Evolutionary conservation across 345 rosid genomes (phyloP).

Genomic region (Syzygium jambos): DNA sequence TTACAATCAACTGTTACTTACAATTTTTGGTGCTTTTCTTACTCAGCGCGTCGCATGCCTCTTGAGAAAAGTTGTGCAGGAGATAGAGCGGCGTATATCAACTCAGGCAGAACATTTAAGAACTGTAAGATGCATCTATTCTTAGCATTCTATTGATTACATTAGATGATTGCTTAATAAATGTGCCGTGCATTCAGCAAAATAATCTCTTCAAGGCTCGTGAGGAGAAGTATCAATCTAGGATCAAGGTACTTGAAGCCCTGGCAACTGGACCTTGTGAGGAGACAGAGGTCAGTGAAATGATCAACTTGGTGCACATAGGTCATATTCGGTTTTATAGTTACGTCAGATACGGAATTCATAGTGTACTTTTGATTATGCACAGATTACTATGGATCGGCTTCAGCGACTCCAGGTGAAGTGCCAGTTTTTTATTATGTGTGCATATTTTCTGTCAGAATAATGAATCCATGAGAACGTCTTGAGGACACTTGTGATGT

Average conservation of each 20-base stretch:
- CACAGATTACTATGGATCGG: constrained; percentile 40
- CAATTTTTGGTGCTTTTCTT: constrained; percentile 5
- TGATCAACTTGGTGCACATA: neutral
- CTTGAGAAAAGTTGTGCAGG: constrained; percentile 81
- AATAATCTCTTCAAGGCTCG: constrained; percentile 78
- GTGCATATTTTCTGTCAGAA: neutral
- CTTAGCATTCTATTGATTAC: neutral
- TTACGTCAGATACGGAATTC: neutral
- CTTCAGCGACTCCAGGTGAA: constrained; percentile 50
- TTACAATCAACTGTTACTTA: neutral
- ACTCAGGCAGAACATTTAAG: constrained; percentile 93
- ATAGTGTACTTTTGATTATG: constrained; percentile 6
- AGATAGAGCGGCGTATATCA: constrained; percentile 92
- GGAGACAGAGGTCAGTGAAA: constrained; percentile 49
- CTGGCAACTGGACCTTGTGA: constrained; percentile 68
- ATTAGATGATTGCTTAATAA: neutral
- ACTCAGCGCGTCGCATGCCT: constrained; percentile 81
- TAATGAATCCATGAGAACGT: neutral
- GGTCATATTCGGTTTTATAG: neutral
- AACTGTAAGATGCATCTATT: constrained; percentile 40
- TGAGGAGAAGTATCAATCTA: constrained; percentile 82
- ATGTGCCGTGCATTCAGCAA: constrained; percentile 50
- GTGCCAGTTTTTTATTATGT: neutral
- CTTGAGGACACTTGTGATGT: neutral
- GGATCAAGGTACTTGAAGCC: constrained; percentile 82